Percentiles rank a stretch among this genome's conserved stretches.
Conservation (phyloP, 2,329 filamentous ascomycete genomes). For the Colletotrichum spinosum region DNA sequence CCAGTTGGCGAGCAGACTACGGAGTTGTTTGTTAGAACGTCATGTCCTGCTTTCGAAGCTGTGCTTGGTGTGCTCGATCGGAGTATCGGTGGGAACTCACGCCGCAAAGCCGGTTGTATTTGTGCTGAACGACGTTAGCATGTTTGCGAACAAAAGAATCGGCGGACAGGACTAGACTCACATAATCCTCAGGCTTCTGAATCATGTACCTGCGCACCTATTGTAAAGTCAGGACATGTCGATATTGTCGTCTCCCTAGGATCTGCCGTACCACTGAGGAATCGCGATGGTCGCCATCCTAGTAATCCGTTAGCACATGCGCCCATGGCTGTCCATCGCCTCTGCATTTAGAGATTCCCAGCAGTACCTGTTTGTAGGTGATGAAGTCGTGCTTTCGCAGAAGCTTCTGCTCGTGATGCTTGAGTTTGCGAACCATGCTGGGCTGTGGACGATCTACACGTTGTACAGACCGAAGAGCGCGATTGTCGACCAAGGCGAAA, state of each 20-base stretch:
- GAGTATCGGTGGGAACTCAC: constrained; percentile 53
- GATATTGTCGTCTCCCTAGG: neutral
- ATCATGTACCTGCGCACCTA: constrained; percentile 77
- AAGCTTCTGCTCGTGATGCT: constrained; percentile 96
- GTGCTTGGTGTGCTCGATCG: neutral
- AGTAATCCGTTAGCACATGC: constrained; percentile 22
- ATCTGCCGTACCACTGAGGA: constrained; percentile 64
- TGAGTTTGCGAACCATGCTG: constrained; percentile 93
- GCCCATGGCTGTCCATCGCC: neutral
- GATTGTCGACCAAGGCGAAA: constrained; percentile 6
- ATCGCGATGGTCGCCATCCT: constrained; percentile 70
- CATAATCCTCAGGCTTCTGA: constrained; percentile 88
- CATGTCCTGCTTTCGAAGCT: neutral
- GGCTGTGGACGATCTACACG: constrained; percentile 7
- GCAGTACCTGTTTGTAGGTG: constrained; percentile 74
- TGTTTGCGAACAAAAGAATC: neutral
- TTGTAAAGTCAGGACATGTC: neutral
- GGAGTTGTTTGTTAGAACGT: constrained; percentile 41
- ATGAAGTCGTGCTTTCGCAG: constrained; percentile 94
- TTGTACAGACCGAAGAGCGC: neutral
- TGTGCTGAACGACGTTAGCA: constrained; percentile 50
- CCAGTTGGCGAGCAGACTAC: constrained; percentile 87
- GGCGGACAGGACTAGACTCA: neutral
- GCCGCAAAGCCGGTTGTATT: constrained; percentile 75
- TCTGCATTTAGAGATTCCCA: neutral